These are phyloP conservation scores for Pythium phragmiticola DNA, from an alignment of 352 stramenopile species.

Conservation along the genomic window DNA sequence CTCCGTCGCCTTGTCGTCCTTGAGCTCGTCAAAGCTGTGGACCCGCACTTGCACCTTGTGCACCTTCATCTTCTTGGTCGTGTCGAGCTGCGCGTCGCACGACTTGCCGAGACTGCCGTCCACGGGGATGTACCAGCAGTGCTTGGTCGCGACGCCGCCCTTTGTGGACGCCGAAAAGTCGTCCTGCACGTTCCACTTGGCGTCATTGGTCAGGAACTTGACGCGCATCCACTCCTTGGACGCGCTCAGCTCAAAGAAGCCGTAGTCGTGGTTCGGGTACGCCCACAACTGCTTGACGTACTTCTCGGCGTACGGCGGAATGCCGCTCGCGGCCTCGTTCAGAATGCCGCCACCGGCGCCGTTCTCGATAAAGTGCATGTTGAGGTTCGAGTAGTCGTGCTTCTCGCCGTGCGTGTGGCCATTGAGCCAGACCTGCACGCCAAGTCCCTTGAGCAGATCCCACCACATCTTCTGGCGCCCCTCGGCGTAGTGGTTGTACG, in stretches of 20 bases:
- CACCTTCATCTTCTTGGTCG: slow-evolving; percentile 9
- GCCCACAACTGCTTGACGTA: slow-evolving; percentile 70
- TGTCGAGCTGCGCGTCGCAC: slow-evolving; percentile 20
- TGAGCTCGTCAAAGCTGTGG: slow-evolving; percentile 12
- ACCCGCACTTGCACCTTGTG: slow-evolving; percentile 15
- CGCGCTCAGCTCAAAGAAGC: slow-evolving; percentile 61
- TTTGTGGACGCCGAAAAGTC: slow-evolving; percentile 45
- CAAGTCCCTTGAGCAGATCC: slow-evolving; percentile 49
- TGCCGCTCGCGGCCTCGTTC: slow-evolving; percentile 66
- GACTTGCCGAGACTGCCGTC: slow-evolving; percentile 33
- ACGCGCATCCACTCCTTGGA: slow-evolving; percentile 64
- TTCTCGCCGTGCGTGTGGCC: slow-evolving; percentile 77
- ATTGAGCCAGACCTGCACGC: slow-evolving; percentile 67
- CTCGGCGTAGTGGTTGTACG: slow-evolving; percentile 74
- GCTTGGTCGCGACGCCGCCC: slow-evolving; percentile 56
- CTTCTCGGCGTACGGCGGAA: slow-evolving; percentile 53
- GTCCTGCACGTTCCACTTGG: slow-evolving; percentile 52
- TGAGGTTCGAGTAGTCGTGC: slow-evolving; percentile 60
- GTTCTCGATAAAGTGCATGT: slow-evolving; percentile 81
- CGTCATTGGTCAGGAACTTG: slow-evolving; percentile 66
- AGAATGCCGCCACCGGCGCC: slow-evolving; percentile 70
- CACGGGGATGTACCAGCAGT: slow-evolving; percentile 75
- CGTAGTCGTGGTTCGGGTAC: slow-evolving; percentile 62
- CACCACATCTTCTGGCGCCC: slow-evolving; percentile 49
- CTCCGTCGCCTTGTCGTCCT: not conserved